Conservation (phyloP, 148 eudicot species). For the Chenopodium album region DNA sequence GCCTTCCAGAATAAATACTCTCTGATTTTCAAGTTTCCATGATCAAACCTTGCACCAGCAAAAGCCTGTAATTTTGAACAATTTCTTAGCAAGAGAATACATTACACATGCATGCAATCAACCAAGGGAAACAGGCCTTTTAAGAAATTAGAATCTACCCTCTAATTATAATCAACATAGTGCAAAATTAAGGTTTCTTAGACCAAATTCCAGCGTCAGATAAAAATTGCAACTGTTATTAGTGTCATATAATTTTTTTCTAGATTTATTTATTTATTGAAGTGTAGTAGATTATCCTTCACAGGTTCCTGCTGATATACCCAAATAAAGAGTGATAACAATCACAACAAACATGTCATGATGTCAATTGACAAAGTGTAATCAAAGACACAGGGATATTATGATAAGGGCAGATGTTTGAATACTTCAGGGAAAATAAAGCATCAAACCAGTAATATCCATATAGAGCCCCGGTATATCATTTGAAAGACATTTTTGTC, state of each 20-base stretch:
- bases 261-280: neutral
- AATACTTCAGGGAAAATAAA: neutral
- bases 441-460: neutral
- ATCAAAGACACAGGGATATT: neutral
- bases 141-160: neutral
- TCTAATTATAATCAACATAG: neutral
- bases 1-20: neutral
- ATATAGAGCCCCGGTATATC: neutral
- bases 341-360: neutral
- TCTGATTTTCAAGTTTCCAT: neutral
- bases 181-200: neutral
- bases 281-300: neutral
- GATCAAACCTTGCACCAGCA: neutral
- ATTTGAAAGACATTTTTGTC: no score
- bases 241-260: neutral
- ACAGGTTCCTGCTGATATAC: neutral
- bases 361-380: neutral
- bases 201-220: neutral
- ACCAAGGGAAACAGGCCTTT: neutral
- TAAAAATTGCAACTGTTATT: neutral
- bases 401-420: neutral
- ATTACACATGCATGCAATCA: neutral
- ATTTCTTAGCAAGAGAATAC: conserved; percentile 2
- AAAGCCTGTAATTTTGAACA: conserved; percentile 18
- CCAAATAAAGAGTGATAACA: neutral